Percentiles rank a stretch among this genome's conserved stretches.
phyloP scores from a whole-genome alignment of 2,329 filamentous ascomycete species.

The Diaporthe citrichinensis region DNA sequence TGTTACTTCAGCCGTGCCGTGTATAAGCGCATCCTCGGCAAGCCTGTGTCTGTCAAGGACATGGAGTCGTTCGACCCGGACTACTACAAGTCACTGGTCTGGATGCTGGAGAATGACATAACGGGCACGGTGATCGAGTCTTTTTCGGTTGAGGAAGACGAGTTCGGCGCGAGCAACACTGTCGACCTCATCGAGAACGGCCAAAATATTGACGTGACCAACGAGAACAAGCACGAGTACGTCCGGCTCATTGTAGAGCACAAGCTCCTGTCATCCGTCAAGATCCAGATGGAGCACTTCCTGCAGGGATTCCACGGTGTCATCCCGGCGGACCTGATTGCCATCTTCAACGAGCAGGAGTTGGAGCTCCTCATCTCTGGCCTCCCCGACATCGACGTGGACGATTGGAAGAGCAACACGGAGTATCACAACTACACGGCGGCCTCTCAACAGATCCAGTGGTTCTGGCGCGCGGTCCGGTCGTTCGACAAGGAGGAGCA shows the following conservation, averaged over 20 bases:
- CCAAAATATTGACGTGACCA: slow-evolving; percentile 91
- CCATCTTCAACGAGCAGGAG: slow-evolving; percentile 99
- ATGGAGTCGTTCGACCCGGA: slow-evolving; percentile 99
- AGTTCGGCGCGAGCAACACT: slow-evolving; percentile 89
- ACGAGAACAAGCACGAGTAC: slow-evolving; percentile 99
- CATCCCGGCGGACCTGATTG: slow-evolving; percentile 91
- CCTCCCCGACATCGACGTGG: slow-evolving; percentile 95
- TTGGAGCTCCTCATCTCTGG: slow-evolving; percentile 96
- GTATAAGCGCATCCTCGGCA: slow-evolving; percentile 97
- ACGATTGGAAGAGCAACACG: slow-evolving; percentile 99
- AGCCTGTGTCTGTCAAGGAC: slow-evolving; percentile 96
- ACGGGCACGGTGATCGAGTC: slow-evolving; percentile 97
- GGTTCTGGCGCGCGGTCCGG: slow-evolving; percentile 98
- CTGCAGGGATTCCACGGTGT: slow-evolving; percentile 97
- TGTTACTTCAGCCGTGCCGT: slow-evolving; percentile 99
- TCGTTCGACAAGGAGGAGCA: slow-evolving; percentile 99
- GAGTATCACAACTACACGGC: slow-evolving; percentile 98
- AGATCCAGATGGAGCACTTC: slow-evolving; percentile 95
- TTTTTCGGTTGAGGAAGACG: slow-evolving; percentile 93
- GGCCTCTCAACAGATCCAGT: slow-evolving; percentile 96
- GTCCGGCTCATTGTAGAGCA: slow-evolving; percentile 95
- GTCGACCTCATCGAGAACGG: slow-evolving; percentile 91
- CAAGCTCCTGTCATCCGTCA: slow-evolving; percentile 90
- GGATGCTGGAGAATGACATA: slow-evolving; percentile 99
- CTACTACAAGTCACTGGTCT: slow-evolving; percentile 98